These are phyloP conservation scores for Metschnikowia aberdeeniae DNA, from an alignment of 805 yeast genomes.

Conservation along the genomic window DNA sequence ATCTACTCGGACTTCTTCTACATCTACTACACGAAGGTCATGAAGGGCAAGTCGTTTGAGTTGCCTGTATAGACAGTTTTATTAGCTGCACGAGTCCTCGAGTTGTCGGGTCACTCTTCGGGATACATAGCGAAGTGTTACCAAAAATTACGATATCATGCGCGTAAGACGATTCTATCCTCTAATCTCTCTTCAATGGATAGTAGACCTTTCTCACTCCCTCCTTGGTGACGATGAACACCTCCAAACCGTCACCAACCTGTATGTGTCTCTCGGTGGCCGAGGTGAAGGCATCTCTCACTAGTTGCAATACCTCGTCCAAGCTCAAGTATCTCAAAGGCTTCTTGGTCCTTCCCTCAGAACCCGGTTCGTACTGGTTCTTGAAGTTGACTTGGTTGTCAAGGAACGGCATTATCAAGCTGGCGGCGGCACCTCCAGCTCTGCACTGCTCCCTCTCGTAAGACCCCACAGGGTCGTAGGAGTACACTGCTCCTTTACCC, in stretches of 20 bases:
- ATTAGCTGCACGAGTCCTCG: background rate
- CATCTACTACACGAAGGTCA: slow-evolving; percentile 73
- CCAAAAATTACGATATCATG: background rate
- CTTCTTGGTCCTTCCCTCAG: slow-evolving; percentile 63
- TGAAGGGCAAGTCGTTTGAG: slow-evolving; percentile 73
- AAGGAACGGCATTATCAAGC: slow-evolving; percentile 93
- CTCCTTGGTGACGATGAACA: slow-evolving; percentile 85
- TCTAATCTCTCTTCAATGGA: slow-evolving; percentile 83
- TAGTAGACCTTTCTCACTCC: slow-evolving; percentile 81
- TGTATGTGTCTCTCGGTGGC: slow-evolving; percentile 98
- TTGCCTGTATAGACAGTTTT: slow-evolving; percentile 49
- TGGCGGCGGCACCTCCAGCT: slow-evolving; percentile 97
- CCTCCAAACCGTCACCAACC: slow-evolving; percentile 95
- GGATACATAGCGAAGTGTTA: background rate
- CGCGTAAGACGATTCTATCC: background rate
- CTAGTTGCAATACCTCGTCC: slow-evolving; percentile 84
- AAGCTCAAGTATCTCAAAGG: slow-evolving; percentile 60
- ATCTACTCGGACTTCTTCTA: slow-evolving; percentile 95
- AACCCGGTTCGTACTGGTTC: slow-evolving; percentile 81
- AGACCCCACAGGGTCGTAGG: slow-evolving; percentile 97
- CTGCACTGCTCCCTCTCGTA: slow-evolving; percentile 96
- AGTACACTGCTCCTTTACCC: slow-evolving; percentile 92
- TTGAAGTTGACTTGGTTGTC: slow-evolving; percentile 96
- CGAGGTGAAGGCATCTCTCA: slow-evolving; percentile 89
- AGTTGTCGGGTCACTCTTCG: background rate